A percentile compares a stretch with the other conserved stretches of the same genome.
Evolutionary conservation across 306 rosid species (phyloP).

Genomic region (Cicer arietinum): DNA sequence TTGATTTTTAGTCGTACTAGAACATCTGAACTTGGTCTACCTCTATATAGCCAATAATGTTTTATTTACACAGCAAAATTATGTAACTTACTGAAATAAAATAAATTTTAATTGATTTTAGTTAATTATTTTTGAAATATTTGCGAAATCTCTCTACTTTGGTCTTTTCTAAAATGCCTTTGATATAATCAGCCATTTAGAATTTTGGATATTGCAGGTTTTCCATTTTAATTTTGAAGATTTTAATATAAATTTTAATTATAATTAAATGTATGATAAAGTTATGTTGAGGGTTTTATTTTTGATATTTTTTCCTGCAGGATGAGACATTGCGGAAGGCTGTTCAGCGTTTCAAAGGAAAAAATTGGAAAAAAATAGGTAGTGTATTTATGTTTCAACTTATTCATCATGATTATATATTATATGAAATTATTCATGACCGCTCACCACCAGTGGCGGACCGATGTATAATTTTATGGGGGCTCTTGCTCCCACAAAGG

Average conservation of each 20-base stretch:
- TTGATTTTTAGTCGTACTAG: constrained; percentile 5
- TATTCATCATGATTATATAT: constrained; percentile 8
- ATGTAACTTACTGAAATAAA: constrained; percentile 8
- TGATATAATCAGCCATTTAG: constrained; percentile 16
- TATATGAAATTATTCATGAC: constrained; percentile 23
- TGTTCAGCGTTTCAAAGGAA: constrained; percentile 91
- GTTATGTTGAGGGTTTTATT: constrained; percentile 6
- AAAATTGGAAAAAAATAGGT: constrained; percentile 99
- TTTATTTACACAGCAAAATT: neutral
- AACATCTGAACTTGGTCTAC: constrained; percentile 13
- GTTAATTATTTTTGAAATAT: constrained; percentile 9
- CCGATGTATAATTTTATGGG: too few species aligned
- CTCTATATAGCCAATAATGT: constrained; percentile 45
- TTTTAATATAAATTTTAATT: neutral
- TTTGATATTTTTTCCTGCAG: constrained; percentile 44
- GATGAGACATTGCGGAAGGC: constrained; percentile 85
- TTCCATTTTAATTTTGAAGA: constrained; percentile 2
- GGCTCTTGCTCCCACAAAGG: too few species aligned
- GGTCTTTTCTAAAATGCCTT: neutral
- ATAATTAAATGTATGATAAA: neutral
- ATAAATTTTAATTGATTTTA: neutral
- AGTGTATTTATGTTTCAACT: constrained; percentile 31
- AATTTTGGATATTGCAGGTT: neutral
- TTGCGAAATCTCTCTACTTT: neutral
- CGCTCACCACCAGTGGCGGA: neutral